These are phyloP conservation scores for Rheum nobile DNA, from an alignment of 148 eudicot genomes.

Conservation along the genomic window DNA sequence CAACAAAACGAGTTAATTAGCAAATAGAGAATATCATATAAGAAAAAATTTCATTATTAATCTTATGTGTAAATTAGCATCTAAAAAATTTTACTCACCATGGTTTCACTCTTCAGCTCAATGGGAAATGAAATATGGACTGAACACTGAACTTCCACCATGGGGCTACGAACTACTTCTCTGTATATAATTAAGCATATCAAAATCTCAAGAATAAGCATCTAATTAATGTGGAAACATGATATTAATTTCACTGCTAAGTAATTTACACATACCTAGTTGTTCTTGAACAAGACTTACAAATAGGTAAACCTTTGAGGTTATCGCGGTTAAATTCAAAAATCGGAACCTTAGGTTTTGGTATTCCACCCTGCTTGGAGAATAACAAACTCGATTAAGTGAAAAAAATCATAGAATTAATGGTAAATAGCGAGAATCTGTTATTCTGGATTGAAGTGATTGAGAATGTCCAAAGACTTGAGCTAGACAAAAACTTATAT, in stretches of 20 bases:
- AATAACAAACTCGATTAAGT: no score
- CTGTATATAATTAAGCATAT: neutral
- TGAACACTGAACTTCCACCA: conserved; percentile 92
- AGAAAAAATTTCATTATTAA: neutral
- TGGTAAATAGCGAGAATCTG: no score
- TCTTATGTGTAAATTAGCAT: no score
- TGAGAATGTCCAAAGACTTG: no score
- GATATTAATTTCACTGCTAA: no score
- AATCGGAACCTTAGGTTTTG: conserved; percentile 53
- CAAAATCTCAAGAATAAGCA: neutral
- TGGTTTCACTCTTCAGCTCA: conserved; percentile 24
- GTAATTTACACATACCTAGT: conserved; percentile 27
- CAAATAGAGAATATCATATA: no score
- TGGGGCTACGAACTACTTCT: conserved; percentile 78
- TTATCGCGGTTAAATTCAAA: conserved; percentile 59
- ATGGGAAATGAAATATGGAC: conserved; percentile 74
- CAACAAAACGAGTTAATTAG: no score
- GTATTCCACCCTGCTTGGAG: conserved; percentile 98
- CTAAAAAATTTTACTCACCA: conserved; percentile 28
- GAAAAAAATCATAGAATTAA: no score
- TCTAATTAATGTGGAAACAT: neutral
- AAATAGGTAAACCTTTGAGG: conserved; percentile 74
- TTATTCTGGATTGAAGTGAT: no score
- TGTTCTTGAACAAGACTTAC: conserved; percentile 49
- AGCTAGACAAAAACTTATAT: no score